Base-by-base conservation (phyloP, 257 asterid species). In the Cordia subcordata region DNA sequence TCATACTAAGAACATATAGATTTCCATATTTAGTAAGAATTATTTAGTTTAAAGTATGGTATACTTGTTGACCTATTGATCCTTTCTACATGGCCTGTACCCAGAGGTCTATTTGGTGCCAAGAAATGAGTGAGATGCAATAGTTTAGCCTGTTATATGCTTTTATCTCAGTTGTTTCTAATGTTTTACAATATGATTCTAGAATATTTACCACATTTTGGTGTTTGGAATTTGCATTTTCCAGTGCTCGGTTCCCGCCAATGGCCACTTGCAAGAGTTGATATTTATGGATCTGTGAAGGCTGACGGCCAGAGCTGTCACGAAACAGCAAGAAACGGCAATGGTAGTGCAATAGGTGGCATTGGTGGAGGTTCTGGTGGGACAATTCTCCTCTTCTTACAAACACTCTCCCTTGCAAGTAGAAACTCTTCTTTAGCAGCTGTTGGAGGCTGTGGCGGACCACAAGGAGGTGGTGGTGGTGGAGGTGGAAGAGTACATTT, bases 301-400 rank as follows among this genome's bases (percentile, higher is more conserved):
- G 90, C 90, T 67, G 90, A 90, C 79, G 97, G 97, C 49, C 87
- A 87, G 79, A 87, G 80, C 68, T 78, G 80, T 69, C 72, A 63
- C 27, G 76, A 71, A 60, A 49, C 82, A 62, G 63, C 77, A 57
- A 75, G 39, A 60, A 85, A 83, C 75, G 72, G 72, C 57, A 75
- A 83, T 52, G 87, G 79, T 46, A 74, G 82, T 77, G 69, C 76
- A 62, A 59, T 79, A 35, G 93, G 94, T 61, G 94, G 88, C 62
- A 80, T 87, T 63, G 97, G 96, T 72, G 97, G 97, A 76, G 97
- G 93, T 78, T 90, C 97, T 64, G 97, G 97, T 17, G 97, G 97
- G 46, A 90, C 97, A 58, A 75, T 90, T 74, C 90, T 90, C 61
- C 81, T 90, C 65, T 90, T 90, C 71, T 87, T 90, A 53, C 90